Evolutionary conservation across 2,329 filamentous ascomycete species (phyloP), one percentile per base, ranked within the genome.

Genomic region (Monosporascus sp.): DNA sequence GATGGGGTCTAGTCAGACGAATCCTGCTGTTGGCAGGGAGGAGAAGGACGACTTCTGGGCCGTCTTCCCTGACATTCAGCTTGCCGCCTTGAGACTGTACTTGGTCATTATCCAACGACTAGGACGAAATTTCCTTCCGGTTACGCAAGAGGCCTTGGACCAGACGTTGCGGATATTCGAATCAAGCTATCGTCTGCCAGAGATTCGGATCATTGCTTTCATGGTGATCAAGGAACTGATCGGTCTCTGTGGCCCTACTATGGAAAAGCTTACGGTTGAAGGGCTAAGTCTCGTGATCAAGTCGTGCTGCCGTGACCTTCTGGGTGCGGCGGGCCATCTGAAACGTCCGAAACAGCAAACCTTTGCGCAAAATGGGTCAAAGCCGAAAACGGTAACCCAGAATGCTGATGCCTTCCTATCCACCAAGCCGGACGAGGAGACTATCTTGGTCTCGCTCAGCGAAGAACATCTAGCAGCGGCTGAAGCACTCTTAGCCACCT

Each of bases 1-100:
- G 55, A 70, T 68, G 20, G 75, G 76, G 59, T 76, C 74, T 2
- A 70, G 83, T n/a, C 81, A 86, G 55, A 76, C 85, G 55, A 92
- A 91, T 61, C 77, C 85, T 7, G 86, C 89, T 57, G 82, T 94
- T 57, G 80, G 85, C 35, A 82, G 87, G 56, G 89, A 95, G 49
- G 93, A 97, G 70, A 86, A 87, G 56, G 90, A 96, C 51, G 82
- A 86, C 45, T 77, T 97, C 3, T 92, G 88, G 82, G 74, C 80
- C 47, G 76, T 82, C 18, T 77, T 97, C 11, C 89, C 92, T 5
- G 77, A 80, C 9, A 81, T 97, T 40, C 91, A 97, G 64, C 71
- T 85, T 15, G 84, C 87, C 15, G 80, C 83, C n/a, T 72, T 96
- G 51, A 70, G 80, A 22, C 70, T 96, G 1, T 71, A 89, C 22